Evolutionary conservation across 1,284 basidiomycete species (phyloP).

Genomic region (Somion occarium): DNA sequence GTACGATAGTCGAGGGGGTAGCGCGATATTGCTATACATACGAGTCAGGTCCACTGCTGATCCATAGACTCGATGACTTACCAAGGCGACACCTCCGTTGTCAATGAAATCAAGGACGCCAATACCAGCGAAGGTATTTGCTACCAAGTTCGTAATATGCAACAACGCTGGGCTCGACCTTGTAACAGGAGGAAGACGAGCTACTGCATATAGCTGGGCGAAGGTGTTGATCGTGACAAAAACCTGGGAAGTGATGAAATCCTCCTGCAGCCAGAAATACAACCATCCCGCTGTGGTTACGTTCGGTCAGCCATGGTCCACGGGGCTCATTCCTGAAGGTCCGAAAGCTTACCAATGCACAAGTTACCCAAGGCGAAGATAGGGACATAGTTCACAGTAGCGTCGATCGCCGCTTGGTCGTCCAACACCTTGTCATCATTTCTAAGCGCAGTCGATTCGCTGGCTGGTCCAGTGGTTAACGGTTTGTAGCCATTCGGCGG

Average conservation of each 20-base stretch:
- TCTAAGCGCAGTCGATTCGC: not conserved
- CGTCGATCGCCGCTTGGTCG: slow-evolving; percentile 17
- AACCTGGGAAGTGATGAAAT: slow-evolving; percentile 25
- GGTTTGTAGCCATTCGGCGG: slow-evolving; percentile 15
- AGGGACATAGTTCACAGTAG: slow-evolving; percentile 26
- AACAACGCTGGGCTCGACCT: slow-evolving; percentile 18
- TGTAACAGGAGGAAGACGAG: slow-evolving; percentile 21
- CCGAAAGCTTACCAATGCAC: slow-evolving; percentile 26
- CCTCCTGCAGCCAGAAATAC: slow-evolving; percentile 28
- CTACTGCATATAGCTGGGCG: slow-evolving; percentile 28
- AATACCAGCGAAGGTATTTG: slow-evolving; percentile 31
- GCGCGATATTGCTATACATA: slow-evolving; percentile 15
- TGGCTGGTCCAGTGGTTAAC: slow-evolving; percentile 5
- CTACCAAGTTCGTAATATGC: slow-evolving; percentile 27
- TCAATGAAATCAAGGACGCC: slow-evolving; percentile 32
- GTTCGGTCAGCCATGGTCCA: not conserved
- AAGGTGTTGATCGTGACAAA: slow-evolving; percentile 30
- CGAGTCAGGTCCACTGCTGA: not conserved
- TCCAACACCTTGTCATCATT: not conserved
- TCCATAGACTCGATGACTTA: slow-evolving; percentile 11
- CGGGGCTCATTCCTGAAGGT: no score
- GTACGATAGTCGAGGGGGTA: slow-evolving; percentile 17
- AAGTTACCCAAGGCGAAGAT: slow-evolving; percentile 31
- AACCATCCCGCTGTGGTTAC: slow-evolving; percentile 30
- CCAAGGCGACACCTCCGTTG: slow-evolving; percentile 27